These are phyloP conservation scores for Ceratobasidium sp. DNA, from an alignment of 1,284 basidiomycete genomes.

Conservation along the genomic window DNA sequence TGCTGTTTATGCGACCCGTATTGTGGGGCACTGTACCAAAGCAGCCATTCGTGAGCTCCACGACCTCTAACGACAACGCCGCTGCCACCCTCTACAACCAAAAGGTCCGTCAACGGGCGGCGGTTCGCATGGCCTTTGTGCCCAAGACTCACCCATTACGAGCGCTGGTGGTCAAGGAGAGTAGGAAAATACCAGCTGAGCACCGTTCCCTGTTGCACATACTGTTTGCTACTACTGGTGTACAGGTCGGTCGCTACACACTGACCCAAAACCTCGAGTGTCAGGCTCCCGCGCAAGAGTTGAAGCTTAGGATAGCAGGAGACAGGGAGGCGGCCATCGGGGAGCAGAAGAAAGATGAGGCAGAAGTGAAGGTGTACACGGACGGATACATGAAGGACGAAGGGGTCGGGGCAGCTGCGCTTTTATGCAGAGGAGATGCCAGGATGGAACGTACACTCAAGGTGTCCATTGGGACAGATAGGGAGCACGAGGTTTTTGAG, in stretches of 20 bases:
- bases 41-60: too few species aligned
- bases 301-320: background rate
- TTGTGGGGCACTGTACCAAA: too few species aligned
- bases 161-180: background rate
- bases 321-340: background rate
- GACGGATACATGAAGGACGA: constrained; percentile 30
- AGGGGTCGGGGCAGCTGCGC: constrained; percentile 25
- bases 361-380: constrained; percentile 21
- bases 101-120: background rate
- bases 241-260: background rate
- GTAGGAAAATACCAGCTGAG: background rate
- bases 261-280: background rate
- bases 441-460: background rate
- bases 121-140: constrained; percentile 7
- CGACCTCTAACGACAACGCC: too few species aligned
- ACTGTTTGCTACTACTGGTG: background rate
- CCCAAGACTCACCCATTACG: constrained; percentile 13
- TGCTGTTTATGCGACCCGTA: too few species aligned
- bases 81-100: too few species aligned
- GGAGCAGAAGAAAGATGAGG: background rate
- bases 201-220: constrained; percentile 10
- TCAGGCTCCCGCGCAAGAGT: background rate
- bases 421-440: background rate
- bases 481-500: constrained; percentile 41
- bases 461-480: constrained; percentile 8